phyloP scores from a whole-genome alignment of 192 early-diverging fungal genomes.

The Coemansia sp. region DNA sequence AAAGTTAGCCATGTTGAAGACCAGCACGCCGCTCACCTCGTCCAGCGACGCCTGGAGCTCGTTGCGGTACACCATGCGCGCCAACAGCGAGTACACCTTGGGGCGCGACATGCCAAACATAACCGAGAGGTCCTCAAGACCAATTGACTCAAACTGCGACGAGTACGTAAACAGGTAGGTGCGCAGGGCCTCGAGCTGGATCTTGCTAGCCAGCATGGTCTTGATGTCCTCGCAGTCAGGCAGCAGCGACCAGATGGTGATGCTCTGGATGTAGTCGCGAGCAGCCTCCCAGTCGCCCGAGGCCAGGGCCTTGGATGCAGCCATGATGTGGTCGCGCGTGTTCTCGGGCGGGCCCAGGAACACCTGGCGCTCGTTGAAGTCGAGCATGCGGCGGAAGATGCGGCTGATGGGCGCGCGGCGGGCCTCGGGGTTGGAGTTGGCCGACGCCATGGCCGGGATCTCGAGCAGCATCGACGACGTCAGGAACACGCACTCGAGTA shows the following conservation, averaged over 20 bases:
- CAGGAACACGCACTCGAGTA: conserved; percentile 95
- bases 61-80: conserved; percentile 93
- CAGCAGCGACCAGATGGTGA: conserved; percentile 97
- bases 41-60: conserved; percentile 88
- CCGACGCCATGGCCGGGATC: conserved; percentile 90
- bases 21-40: conserved; percentile 73
- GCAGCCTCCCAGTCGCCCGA: conserved; percentile 91
- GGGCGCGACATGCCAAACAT: conserved; percentile 82
- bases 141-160: conserved; percentile 85
- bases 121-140: conserved; percentile 70
- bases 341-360: conserved; percentile 98
- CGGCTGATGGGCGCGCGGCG: conserved; percentile 81
- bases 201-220: conserved; percentile 83
- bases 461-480: conserved; percentile 97
- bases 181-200: conserved; percentile 94
- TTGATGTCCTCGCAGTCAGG: conserved; percentile 74
- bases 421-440: conserved; percentile 54
- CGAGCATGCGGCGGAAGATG: conserved; percentile 88
- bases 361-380: conserved; percentile 93
- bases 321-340: conserved; percentile 99
- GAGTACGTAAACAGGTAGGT: conserved; percentile 95
- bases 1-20: conserved; percentile 74
- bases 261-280: conserved; percentile 75
- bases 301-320: conserved; percentile 86
- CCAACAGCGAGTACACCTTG: conserved; percentile 70